phyloP scores from a whole-genome alignment of 108 stramenopile species.

The Skeletonema grethae region DNA sequence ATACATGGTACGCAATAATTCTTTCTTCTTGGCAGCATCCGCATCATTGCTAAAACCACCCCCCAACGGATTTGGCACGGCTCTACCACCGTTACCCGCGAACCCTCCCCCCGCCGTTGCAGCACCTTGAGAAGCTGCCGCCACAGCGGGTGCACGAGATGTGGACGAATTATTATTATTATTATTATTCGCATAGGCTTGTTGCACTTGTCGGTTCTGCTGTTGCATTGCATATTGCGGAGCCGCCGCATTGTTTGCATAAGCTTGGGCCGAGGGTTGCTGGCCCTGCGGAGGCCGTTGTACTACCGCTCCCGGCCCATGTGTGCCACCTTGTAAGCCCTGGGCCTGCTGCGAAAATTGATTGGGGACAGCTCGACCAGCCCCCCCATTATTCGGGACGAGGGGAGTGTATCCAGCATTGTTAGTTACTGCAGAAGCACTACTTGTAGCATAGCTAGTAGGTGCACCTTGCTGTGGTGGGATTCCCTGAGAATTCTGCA shows the following conservation, averaged over 20 bases:
- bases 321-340: neutral
- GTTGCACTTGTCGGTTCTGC: neutral
- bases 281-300: slow-evolving; percentile 1
- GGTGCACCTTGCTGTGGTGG: slow-evolving; percentile 2
- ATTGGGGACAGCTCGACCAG: neutral
- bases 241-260: neutral
- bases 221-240: slow-evolving; percentile 3
- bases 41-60: neutral
- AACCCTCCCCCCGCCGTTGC: neutral
- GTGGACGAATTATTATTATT: neutral
- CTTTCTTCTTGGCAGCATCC: slow-evolving; percentile 26
- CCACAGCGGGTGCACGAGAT: neutral
- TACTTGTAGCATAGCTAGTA: neutral
- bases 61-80: slow-evolving; percentile 2
- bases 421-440: neutral
- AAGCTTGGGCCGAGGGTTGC: neutral
- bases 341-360: slow-evolving; percentile 1
- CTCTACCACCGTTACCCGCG: neutral
- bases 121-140: neutral
- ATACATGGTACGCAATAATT: slow-evolving; percentile 45
- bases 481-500: slow-evolving; percentile 4
- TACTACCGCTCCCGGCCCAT: neutral
- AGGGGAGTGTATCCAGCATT: slow-evolving; percentile 1
- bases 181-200: neutral
- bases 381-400: neutral